Conservation (phyloP, 768 basidiomycete species). For the Pisolithus orientalis region DNA sequence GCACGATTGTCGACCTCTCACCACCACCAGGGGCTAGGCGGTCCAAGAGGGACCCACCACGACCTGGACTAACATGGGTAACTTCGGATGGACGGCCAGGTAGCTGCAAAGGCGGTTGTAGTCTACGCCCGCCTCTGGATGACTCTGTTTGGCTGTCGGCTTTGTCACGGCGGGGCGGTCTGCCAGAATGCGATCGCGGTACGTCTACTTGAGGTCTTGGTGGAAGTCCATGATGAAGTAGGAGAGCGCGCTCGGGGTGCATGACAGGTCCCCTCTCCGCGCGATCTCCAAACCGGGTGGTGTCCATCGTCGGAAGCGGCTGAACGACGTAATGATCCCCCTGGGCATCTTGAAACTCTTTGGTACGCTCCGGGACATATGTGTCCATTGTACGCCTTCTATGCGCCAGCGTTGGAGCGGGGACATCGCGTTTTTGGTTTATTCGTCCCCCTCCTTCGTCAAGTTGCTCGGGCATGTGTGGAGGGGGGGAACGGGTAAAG, state of each 20-base stretch:
- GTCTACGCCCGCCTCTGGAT: slow-evolving; percentile 6
- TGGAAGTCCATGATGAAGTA: slow-evolving; percentile 25
- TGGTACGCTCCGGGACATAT: slow-evolving; percentile 6
- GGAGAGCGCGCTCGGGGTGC: slow-evolving; percentile 27
- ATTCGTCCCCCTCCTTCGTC: slow-evolving; percentile 1
- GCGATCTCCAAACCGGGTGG: slow-evolving; percentile 7
- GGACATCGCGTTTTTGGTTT: slow-evolving; percentile 4
- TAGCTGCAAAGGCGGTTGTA: slow-evolving; percentile 9
- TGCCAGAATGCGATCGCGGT: slow-evolving; percentile 11
- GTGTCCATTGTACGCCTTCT: slow-evolving; percentile 7
- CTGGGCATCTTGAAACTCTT: slow-evolving; percentile 7
- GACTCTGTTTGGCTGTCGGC: slow-evolving; percentile 13
- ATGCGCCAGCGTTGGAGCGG: background rate
- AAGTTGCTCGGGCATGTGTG: background rate
- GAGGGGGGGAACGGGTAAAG: background rate
- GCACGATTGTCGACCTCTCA: slow-evolving; percentile 19
- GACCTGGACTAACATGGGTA: background rate
- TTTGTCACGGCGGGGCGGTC: slow-evolving; percentile 14
- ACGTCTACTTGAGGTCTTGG: slow-evolving; percentile 19
- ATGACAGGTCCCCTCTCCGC: slow-evolving; percentile 10
- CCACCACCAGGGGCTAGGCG: slow-evolving; percentile 27
- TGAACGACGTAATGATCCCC: slow-evolving; percentile 1
- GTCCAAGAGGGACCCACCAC: slow-evolving; percentile 34
- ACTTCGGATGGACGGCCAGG: slow-evolving; percentile 9
- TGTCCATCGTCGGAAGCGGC: slow-evolving; percentile 4